Conservation (phyloP, 352 stramenopile genomes). For the Thalassiosira allenii region DNA sequence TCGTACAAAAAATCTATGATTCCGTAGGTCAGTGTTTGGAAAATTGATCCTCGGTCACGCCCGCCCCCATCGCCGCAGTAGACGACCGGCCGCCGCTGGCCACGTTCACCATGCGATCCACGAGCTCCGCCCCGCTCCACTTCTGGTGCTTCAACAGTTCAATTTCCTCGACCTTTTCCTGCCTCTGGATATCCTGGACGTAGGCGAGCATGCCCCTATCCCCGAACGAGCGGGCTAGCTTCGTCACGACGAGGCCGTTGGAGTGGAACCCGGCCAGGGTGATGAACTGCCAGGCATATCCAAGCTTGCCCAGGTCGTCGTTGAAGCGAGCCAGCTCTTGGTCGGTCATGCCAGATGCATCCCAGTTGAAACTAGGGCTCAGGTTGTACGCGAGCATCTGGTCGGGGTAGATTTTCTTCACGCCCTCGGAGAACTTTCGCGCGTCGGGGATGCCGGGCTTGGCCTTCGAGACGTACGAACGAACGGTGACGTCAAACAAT, state of each 20-base stretch:
- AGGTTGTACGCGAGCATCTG: constrained; percentile 99
- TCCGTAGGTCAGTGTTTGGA: constrained; percentile 38
- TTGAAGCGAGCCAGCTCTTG: constrained; percentile 94
- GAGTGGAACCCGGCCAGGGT: constrained; percentile 98
- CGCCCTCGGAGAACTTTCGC: constrained; percentile 92
- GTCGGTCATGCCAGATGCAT: constrained; percentile 95
- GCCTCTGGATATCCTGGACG: constrained; percentile 95
- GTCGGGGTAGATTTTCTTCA: constrained; percentile 91
- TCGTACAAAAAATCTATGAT: neutral
- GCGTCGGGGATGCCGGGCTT: constrained; percentile 93
- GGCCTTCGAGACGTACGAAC: no score
- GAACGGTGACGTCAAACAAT: no score
- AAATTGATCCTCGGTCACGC: constrained; percentile 98
- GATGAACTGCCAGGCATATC: constrained; percentile 99
- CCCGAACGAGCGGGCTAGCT: constrained; percentile 92
- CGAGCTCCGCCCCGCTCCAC: constrained; percentile 96
- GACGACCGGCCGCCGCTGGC: constrained; percentile 94
- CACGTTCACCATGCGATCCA: constrained; percentile 95
- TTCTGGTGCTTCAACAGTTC: constrained; percentile 98
- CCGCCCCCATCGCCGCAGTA: constrained; percentile 97
- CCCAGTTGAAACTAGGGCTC: constrained; percentile 99
- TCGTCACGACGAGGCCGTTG: constrained; percentile 95
- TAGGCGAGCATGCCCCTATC: constrained; percentile 93
- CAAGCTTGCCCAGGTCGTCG: constrained; percentile 93
- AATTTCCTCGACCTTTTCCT: constrained; percentile 91